Conservation (phyloP, 2,329 filamentous ascomycete genomes). For the Diatrype stigma region DNA sequence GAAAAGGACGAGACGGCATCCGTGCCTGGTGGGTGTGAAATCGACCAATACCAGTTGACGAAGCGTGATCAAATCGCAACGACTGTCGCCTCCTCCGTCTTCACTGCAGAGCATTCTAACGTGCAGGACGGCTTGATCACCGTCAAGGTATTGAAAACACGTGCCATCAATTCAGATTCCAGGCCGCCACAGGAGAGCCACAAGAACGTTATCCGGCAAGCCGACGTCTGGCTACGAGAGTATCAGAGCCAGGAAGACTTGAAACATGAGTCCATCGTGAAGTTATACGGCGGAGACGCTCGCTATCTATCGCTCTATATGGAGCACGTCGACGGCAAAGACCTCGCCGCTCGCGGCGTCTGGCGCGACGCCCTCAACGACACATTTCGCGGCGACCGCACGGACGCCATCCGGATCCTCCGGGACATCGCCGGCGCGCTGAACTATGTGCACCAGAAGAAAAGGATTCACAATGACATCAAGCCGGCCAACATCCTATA, state of each 20-base stretch:
- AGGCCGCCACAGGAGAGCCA: constrained; percentile 45
- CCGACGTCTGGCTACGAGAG: constrained; percentile 57
- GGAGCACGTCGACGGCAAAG: constrained; percentile 56
- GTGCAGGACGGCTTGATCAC: constrained; percentile 52
- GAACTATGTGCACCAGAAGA: constrained; percentile 51
- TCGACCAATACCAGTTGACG: constrained; percentile 51
- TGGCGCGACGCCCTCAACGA: constrained; percentile 47
- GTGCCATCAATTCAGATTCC: constrained; percentile 33
- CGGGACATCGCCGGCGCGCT: constrained; percentile 51
- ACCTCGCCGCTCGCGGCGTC: constrained; percentile 44
- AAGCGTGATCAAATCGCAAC: constrained; percentile 54
- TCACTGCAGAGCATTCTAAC: constrained; percentile 49
- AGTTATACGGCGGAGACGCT: constrained; percentile 55
- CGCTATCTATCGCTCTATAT: constrained; percentile 58
- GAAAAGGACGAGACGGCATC: constrained; percentile 45
- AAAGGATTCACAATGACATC: constrained; percentile 58
- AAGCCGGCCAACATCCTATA: constrained; percentile 60
- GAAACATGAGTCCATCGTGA: constrained; percentile 54
- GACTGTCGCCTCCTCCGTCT: constrained; percentile 52
- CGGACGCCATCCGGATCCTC: constrained; percentile 49
- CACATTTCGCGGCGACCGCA: constrained; percentile 44
- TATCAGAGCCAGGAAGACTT: constrained; percentile 52
- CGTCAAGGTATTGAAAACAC: constrained; percentile 58
- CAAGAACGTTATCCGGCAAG: constrained; percentile 54
- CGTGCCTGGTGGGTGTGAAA: constrained; percentile 46